Base-by-base conservation (phyloP, 495 filamentous ascomycete species). In the Articulospora tetracladia region DNA sequence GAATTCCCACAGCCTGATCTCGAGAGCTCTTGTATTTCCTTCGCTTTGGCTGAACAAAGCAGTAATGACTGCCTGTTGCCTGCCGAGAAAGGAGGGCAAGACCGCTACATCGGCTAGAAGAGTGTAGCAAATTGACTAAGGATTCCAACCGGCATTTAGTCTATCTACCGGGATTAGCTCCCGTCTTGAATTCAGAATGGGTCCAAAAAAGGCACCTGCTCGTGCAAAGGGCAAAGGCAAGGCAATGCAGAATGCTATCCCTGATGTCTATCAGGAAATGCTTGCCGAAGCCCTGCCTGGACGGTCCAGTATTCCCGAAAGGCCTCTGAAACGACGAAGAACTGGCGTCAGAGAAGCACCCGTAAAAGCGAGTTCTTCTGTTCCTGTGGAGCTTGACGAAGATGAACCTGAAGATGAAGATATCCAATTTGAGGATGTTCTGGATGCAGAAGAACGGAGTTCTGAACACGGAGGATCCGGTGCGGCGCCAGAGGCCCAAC, bases 181-280 rank as follows among this genome's bases (percentile, higher is more conserved):
- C 30, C 30, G 30, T 32, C 13, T 32, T 32, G 30, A 34, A 57
- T 47, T 23, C 3, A 57, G 44, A 24, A 57, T 11, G 4, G 13
- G 20, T 24, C 60, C 60, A 17, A 60, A 50, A 55, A 52, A 47
- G 34, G 55, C 44, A 12, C 3, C 39, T 12, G 12, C 59, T n/a
- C 19, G 63, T 12, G 58, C 24, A 26, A 60, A 56, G 39, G 60
- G 63, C 8, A 64, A 61, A 47, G 58, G 44, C 7, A 8, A 57
- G 22, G 51, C 26, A 25, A 57, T 22, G n/a, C 46, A 48, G 20
- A 58, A 70, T 53, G 66, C 67, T 19, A 73, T 85, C 27, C 78
- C 81, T 1, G 76, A 83, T 47, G 76, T 87, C 0, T 90, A 89
- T 61, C 78, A 70, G 47, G 83, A 90, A 58, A 84, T 92, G 86